Conservation (phyloP, 768 basidiomycete genomes). For the Leccinum variicolor region DNA sequence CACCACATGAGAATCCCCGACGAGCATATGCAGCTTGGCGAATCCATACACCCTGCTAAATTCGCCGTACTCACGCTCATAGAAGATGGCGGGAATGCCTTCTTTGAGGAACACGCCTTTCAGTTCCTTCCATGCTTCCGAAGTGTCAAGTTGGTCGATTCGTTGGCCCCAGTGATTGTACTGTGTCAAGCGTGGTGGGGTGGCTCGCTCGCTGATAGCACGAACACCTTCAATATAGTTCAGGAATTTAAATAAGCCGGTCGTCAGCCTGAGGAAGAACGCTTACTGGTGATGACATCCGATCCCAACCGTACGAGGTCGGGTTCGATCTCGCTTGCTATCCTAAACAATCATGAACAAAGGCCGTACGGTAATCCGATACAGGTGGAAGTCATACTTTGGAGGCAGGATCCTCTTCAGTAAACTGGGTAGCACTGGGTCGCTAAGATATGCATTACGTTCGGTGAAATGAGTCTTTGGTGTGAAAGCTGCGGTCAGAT, state of each 20-base stretch:
- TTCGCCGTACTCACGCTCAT: slow-evolving; percentile 59
- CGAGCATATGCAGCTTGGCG: slow-evolving; percentile 58
- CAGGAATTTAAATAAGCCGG: neutral
- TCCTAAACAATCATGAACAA: slow-evolving; percentile 29
- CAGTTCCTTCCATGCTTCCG: slow-evolving; percentile 69
- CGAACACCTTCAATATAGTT: slow-evolving; percentile 45
- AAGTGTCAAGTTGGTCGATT: slow-evolving; percentile 63
- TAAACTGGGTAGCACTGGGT: slow-evolving; percentile 59
- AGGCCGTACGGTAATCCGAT: neutral
- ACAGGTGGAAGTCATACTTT: slow-evolving; percentile 29
- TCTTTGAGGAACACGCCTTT: slow-evolving; percentile 62
- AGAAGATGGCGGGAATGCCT: slow-evolving; percentile 66
- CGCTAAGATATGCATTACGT: slow-evolving; percentile 57
- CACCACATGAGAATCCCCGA: slow-evolving; percentile 63
- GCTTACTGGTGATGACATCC: slow-evolving; percentile 51
- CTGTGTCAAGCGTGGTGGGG: slow-evolving; percentile 56
- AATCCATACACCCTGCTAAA: slow-evolving; percentile 64
- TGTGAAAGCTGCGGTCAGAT: neutral
- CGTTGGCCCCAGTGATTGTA: slow-evolving; percentile 73
- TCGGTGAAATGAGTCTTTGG: slow-evolving; percentile 50
- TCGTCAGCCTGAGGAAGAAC: neutral
- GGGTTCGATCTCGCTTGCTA: slow-evolving; percentile 46
- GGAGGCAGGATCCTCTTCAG: slow-evolving; percentile 55
- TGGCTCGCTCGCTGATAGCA: slow-evolving; percentile 38
- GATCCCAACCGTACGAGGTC: slow-evolving; percentile 60